Evolutionary conservation across 2,329 filamentous ascomycete genomes (phyloP).

Genomic region (Fusarium sp.): DNA sequence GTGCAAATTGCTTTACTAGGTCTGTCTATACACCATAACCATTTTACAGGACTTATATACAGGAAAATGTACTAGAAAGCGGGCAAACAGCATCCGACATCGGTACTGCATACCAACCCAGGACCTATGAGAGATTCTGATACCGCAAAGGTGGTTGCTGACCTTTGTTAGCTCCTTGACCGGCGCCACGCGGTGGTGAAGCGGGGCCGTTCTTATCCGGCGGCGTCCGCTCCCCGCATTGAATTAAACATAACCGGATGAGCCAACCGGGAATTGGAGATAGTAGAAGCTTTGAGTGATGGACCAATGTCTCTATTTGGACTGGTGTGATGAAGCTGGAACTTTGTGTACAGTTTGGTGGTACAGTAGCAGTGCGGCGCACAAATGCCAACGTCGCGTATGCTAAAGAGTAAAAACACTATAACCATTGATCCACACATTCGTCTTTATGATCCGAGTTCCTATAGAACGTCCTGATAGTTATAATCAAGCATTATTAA

Average conservation of each 20-base stretch:
- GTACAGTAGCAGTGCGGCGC: neutral
- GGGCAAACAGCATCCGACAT: constrained; percentile 3
- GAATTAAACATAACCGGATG: neutral
- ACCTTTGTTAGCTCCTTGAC: neutral
- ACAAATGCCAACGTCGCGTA: no score
- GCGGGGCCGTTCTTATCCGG: constrained; percentile 19
- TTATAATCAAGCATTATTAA: no score
- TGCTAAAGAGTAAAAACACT: no score
- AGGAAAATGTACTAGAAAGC: rapidly evolving
- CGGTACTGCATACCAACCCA: neutral
- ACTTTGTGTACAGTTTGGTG: neutral
- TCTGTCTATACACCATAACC: neutral
- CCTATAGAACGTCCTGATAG: no score
- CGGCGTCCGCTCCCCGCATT: neutral
- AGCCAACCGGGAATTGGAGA: neutral
- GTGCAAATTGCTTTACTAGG: neutral
- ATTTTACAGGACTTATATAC: neutral
- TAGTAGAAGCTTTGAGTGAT: neutral
- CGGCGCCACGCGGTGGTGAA: neutral
- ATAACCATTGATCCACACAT: no score
- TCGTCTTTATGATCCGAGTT: no score
- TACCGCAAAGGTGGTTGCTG: neutral
- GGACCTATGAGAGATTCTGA: neutral
- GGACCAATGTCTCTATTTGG: neutral
- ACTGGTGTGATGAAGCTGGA: neutral